These are phyloP conservation scores for Torrubiella hemipterigena DNA, from an alignment of 2,329 filamentous ascomycete genomes.

Conservation along the genomic window DNA sequence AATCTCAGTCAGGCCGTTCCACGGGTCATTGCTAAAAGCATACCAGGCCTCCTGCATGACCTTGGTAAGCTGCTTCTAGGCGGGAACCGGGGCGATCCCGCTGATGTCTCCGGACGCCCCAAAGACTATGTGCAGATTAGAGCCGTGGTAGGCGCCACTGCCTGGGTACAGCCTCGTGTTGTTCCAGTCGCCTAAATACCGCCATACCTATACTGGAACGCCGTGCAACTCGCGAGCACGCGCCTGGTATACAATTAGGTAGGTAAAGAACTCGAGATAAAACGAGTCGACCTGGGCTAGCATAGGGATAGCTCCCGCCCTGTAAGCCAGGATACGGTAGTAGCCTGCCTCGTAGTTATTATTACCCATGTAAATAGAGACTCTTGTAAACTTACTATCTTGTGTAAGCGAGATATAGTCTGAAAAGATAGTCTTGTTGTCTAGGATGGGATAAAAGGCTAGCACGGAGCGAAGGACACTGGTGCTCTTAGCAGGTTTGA, in stretches of 20 bases:
- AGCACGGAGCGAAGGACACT: constrained; percentile 23
- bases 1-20: constrained; percentile 17
- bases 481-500: constrained; percentile 19
- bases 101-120: constrained; percentile 25
- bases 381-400: constrained; percentile 22
- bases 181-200: constrained; percentile 36
- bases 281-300: constrained; percentile 23
- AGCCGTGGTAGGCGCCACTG: constrained; percentile 36
- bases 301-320: constrained; percentile 23
- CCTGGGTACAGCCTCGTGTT: constrained; percentile 31
- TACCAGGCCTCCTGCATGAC: constrained; percentile 29
- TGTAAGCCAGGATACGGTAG: constrained; percentile 31
- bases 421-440: constrained; percentile 25
- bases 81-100: constrained; percentile 17
- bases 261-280: constrained; percentile 32
- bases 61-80: constrained; percentile 18
- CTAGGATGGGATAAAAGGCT: constrained; percentile 28
- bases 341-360: constrained; percentile 34
- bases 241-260: constrained; percentile 27
- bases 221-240: constrained; percentile 17
- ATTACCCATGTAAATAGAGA: constrained; percentile 29
- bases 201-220: constrained; percentile 30
- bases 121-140: constrained; percentile 34
- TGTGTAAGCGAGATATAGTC: constrained; percentile 23
- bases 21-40: constrained; percentile 25